Evolutionary conservation across 2,329 filamentous ascomycete species (phyloP), one percentile per base, ranked within the genome.

Genomic region (Penicillium crustosum): DNA sequence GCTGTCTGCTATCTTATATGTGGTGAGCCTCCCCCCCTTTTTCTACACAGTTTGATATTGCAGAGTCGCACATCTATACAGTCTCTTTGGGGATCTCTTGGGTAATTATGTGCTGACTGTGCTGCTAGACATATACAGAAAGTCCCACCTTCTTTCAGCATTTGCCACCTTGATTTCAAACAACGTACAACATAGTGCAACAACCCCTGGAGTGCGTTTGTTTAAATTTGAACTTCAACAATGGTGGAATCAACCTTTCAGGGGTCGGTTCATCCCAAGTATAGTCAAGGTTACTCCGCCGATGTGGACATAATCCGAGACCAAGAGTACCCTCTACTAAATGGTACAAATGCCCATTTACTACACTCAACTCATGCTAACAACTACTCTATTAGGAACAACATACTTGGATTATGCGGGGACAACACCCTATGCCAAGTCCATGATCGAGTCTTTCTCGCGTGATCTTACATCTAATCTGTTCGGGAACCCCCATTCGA

Each of bases 371-470:
- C 31, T 12, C 27, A 38, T 54, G 17, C 48, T 58, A 12, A 62
- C 48, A 12, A 10, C 23, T 49, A 2, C 49, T 53, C 36, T 60
- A 17, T 53, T 55, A 93, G 90, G 83, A 52, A 86, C 85, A 10
- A 81, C 87, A 47, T 97, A 97, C 73, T 87, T 97, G 56, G 93
- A 97, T 68, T 93, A 97, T 88, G 92, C 92, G 0, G 93, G 92
- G n/a, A 90, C 91, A n/a, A 93, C 93, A 0, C 80, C 89, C 1
- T 91, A 89, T 70, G 81, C 91, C 42, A 93, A 89, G 73, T 92
- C 90, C 31, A 77, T 94, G 25, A 87, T 97, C 73, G 89, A 93
- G 63, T 81, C 78, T 25, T 96, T 96, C 75, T 86, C 90, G 9
- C 74, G 78, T n/a, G 90, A 94, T 59, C 88, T 97, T 82, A 87